Conservation (phyloP, 441 rosid genomes). For the Kokia cookei region DNA sequence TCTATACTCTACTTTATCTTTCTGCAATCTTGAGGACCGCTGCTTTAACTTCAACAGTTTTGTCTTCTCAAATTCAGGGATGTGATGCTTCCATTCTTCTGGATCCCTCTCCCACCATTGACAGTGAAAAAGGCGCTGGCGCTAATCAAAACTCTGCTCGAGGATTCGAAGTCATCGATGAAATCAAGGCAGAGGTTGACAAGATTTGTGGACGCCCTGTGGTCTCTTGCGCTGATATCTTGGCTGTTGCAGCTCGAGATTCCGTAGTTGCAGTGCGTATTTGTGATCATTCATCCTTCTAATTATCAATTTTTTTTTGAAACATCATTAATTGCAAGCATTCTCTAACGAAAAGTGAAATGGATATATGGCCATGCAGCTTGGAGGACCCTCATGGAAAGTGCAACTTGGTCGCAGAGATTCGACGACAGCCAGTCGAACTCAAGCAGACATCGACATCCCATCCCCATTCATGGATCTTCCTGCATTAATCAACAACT, state of each 20-base stretch:
- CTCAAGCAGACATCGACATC: neutral
- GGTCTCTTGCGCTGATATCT: conserved; percentile 31
- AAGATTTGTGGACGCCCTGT: conserved; percentile 9
- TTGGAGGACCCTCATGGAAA: conserved; percentile 12
- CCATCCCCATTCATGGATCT: conserved; percentile 35
- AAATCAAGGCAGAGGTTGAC: conserved; percentile 25
- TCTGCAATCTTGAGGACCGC: neutral
- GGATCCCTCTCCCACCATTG: conserved; percentile 22
- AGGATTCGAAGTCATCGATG: conserved; percentile 33
- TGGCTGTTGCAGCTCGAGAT: conserved; percentile 10
- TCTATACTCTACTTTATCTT: neutral
- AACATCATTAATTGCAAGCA: neutral
- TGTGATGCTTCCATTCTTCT: conserved; percentile 32
- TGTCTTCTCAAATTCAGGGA: conserved; percentile 13
- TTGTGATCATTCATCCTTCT: neutral
- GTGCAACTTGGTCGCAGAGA: conserved; percentile 7
- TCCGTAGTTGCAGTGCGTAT: conserved; percentile 21
- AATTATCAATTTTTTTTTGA: neutral
- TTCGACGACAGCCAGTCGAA: neutral
- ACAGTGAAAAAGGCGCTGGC: conserved; percentile 22
- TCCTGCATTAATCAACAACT: conserved; percentile 22
- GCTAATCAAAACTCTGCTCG: conserved; percentile 22
- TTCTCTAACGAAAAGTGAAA: neutral
- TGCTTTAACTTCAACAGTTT: neutral
- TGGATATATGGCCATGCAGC: neutral